A percentile compares a stretch with the other conserved stretches of the same genome.
These are phyloP conservation scores for Colletotrichum noveboracense DNA, from an alignment of 2,329 filamentous ascomycete genomes.

Conservation along the genomic window DNA sequence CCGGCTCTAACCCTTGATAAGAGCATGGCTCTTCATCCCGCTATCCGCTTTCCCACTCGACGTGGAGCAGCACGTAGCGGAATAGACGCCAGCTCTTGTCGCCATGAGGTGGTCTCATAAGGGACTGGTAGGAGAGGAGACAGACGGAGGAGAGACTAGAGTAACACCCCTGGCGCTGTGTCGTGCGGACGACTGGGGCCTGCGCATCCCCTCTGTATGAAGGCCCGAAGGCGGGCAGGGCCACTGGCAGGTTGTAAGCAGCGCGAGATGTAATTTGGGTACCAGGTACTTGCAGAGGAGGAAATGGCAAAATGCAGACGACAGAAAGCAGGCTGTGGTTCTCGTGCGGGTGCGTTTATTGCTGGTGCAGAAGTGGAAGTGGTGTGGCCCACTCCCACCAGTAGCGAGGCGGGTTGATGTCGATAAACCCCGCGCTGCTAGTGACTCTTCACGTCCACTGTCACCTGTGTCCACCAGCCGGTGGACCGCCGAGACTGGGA, in stretches of 20 bases:
- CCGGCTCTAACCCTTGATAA: slow-evolving; percentile 15
- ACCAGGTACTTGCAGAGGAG: neutral
- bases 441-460: neutral
- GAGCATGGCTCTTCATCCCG: neutral
- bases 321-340: slow-evolving; percentile 7
- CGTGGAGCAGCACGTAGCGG: slow-evolving; percentile 7
- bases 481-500: neutral
- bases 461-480: neutral
- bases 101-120: neutral
- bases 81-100: neutral
- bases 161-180: neutral
- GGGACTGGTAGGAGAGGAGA: neutral
- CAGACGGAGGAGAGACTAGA: neutral
- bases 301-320: neutral
- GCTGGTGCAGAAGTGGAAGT: neutral
- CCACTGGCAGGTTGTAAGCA: neutral
- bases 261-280: slow-evolving; percentile 4
- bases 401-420: neutral
- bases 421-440: neutral
- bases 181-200: neutral
- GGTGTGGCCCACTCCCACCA: slow-evolving; percentile 5
- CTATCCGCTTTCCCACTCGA: neutral
- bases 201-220: slow-evolving; percentile 9
- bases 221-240: neutral
- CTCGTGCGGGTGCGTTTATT: neutral